phyloP scores from a whole-genome alignment of 208 protist species.

The Leishmania arabica region DNA sequence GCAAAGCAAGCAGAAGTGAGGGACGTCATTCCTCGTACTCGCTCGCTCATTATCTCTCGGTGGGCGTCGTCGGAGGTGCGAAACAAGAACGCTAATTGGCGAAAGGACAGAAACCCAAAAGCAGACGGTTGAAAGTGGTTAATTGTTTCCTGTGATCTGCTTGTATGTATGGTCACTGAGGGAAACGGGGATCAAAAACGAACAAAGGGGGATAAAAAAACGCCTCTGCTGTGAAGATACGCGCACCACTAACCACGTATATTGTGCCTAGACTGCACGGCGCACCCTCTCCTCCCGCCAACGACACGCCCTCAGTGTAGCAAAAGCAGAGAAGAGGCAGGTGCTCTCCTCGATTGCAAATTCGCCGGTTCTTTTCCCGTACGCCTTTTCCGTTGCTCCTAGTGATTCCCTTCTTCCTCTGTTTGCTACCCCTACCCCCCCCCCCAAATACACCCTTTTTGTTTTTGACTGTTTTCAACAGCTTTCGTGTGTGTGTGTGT shows the following conservation, averaged over 20 bases:
- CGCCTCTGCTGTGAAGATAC: background rate
- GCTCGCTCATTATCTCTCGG: background rate
- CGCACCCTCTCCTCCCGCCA: background rate
- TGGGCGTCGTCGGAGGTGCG: background rate
- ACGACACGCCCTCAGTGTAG: background rate
- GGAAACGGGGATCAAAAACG: background rate
- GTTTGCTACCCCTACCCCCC: background rate
- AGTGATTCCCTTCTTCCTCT: background rate
- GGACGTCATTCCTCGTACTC: background rate
- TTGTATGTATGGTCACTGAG: background rate
- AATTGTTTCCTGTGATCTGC: background rate
- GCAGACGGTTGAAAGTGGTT: background rate
- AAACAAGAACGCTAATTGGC: background rate
- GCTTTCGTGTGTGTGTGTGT: conserved; percentile 4
- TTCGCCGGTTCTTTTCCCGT: background rate
- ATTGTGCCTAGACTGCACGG: background rate
- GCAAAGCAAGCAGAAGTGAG: background rate
- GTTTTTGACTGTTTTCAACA: background rate
- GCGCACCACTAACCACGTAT: conserved; percentile 7
- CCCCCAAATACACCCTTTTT: background rate
- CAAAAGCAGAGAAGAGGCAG: background rate
- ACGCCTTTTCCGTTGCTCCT: no score
- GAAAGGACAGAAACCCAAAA: background rate
- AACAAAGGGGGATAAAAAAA: background rate
- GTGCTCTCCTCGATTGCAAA: background rate